These are phyloP conservation scores for Hyphopichia buzzinii DNA, from an alignment of 1,139 yeast species.

Conservation along the genomic window DNA sequence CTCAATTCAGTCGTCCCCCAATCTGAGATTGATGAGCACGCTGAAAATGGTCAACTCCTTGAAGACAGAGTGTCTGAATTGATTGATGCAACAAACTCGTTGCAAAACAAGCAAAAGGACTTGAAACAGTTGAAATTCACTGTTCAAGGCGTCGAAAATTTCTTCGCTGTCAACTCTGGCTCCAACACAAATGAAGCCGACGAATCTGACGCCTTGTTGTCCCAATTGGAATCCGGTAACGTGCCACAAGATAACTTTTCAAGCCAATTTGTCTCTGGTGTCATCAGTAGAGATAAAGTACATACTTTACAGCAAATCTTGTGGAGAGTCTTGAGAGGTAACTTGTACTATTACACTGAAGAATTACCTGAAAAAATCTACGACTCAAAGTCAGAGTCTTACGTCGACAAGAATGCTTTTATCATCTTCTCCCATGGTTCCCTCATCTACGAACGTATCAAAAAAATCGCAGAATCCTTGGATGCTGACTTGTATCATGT, in stretches of 20 bases:
- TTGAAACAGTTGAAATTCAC: slow-evolving; percentile 38
- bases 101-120: slow-evolving; percentile 34
- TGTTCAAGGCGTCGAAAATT: slow-evolving; percentile 63
- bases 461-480: slow-evolving; percentile 45
- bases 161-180: slow-evolving; percentile 46
- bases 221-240: slow-evolving; percentile 28
- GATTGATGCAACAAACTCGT: slow-evolving; percentile 34
- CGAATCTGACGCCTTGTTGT: slow-evolving; percentile 22
- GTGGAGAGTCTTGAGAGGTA: slow-evolving; percentile 93
- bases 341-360: slow-evolving; percentile 69
- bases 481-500: slow-evolving; percentile 44
- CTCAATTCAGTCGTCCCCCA: slow-evolving; percentile 42
- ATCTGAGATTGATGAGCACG: slow-evolving; percentile 73
- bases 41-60: slow-evolving; percentile 58
- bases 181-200: slow-evolving; percentile 12
- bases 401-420: slow-evolving; percentile 39
- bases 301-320: slow-evolving; percentile 77
- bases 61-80: slow-evolving; percentile 44
- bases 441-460: slow-evolving; percentile 38
- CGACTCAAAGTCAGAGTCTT: slow-evolving; percentile 32
- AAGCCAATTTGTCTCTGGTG: slow-evolving; percentile 71
- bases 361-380: slow-evolving; percentile 55
- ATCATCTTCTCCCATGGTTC: slow-evolving; percentile 48
- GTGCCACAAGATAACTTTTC: slow-evolving; percentile 10
- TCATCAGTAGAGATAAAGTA: slow-evolving; percentile 70